Base-by-base conservation (phyloP, 192 early-diverging fungal genomes). In the Chytriomyces hyalinus region DNA sequence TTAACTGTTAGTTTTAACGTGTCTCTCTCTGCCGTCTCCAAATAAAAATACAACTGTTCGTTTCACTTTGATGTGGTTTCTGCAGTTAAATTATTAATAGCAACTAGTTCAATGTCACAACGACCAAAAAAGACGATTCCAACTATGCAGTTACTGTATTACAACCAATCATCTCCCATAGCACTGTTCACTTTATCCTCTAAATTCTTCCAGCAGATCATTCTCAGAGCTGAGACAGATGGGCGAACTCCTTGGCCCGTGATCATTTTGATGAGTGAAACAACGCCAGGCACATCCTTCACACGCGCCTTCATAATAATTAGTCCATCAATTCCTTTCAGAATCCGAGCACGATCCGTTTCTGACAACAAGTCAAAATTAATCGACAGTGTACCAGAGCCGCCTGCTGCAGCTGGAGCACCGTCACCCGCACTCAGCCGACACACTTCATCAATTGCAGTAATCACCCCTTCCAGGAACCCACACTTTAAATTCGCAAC, bases 271-370 rank as follows among this genome's bases (percentile, higher is more conserved):
- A 59, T 15, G 10, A 50, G 15, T 17, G 7, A 20, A 15, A 15
- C 24, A 13, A 53, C 47, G 9, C 49, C 69, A 26, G 15, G 9
- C 22, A 26, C 47, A 43, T 71, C 57, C 15, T 43, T 15, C 13
- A 7, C 49, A 24, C 69, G 28, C n/a, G 49, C 69, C 26, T 71
- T 51, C 22, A 44, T 51, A 36, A 9, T 45, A n/a, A 71, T 20
- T 22, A 71, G 20, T 17, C 26, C 51, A 60, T 71, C 69, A 45
- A 71, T n/a, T 13, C 49, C 69, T 26, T 45, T 17, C 53, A 71
- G 17, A 17, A 71, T 59, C 5, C 69, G 47, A 0, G 69, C n/a
- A n/a, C 48, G 48, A 26, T 71, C 57, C 48, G 36, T 24, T 9
- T 60, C 51, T 8, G 7, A 7, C 48, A 71, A 45, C 4, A 3